Conservation (phyloP, 2,329 filamentous ascomycete genomes). For the Paraconiothyrium sp. region DNA sequence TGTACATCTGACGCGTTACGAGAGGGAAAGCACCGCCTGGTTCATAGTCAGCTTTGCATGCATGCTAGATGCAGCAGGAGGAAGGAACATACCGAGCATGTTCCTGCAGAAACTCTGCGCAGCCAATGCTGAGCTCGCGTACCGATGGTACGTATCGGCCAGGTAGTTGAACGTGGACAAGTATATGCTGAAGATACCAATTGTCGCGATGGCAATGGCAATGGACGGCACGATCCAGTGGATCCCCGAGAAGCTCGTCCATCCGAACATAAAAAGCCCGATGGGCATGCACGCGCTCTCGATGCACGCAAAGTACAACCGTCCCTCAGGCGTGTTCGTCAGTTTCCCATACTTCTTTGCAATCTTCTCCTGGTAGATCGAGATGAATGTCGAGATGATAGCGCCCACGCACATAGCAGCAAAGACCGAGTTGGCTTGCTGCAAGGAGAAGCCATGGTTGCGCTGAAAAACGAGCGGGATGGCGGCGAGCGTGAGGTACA, state of each 20-base stretch:
- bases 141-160: constrained; percentile 85
- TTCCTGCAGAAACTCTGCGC: constrained; percentile 90
- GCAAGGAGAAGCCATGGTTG: constrained; percentile 72
- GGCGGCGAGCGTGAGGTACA: constrained; percentile 85
- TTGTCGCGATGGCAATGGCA: constrained; percentile 77
- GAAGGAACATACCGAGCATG: constrained; percentile 64
- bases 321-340: constrained; percentile 69
- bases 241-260: constrained; percentile 68
- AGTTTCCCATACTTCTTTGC: constrained; percentile 59
- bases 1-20: constrained; percentile 77
- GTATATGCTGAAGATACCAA: constrained; percentile 81
- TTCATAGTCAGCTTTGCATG: constrained; percentile 14
- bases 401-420: constrained; percentile 74
- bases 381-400: constrained; percentile 71
- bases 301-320: constrained; percentile 85
- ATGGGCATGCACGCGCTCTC: constrained; percentile 78
- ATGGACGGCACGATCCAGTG: constrained; percentile 79
- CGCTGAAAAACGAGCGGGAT: constrained; percentile 79
- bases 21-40: constrained; percentile 78
- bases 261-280: constrained; percentile 84
- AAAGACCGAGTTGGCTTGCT: constrained; percentile 78
- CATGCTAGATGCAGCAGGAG: neutral
- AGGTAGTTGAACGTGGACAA: constrained; percentile 93
- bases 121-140: constrained; percentile 85
- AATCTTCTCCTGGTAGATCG: constrained; percentile 76